Evolutionary conservation across 2,329 filamentous ascomycete species (phyloP), one percentile per base, ranked within the genome.

Genomic region (Acrocalymma vagum): DNA sequence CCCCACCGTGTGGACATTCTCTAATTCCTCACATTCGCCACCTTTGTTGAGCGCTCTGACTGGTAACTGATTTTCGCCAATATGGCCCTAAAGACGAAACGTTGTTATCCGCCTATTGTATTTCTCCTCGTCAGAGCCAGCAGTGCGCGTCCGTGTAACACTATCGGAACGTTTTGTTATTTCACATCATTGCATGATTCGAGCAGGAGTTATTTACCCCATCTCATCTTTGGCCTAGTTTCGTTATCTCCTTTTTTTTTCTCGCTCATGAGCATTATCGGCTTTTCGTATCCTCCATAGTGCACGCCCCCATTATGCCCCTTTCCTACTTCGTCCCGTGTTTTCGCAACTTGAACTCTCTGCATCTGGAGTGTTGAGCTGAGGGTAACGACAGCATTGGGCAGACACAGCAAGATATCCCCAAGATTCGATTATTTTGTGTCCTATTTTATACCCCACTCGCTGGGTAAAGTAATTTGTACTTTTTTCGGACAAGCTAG

Each of bases 351-450:
- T 44, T 46, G 25, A 26, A 29, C 17, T 34, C 29, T 40, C 41
- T 51, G 51, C 50, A 53, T 44, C 20, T 48, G 40, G 46, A 45
- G 37, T 42, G 32, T 33, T 42, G 37, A 46, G 44, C 43, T 42
- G 30, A 41, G 41, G 45, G 38, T 29, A 38, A 36, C 31, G 36
- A 38, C 43, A 39, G 42, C 42, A 42, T 52, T 45, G 41, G 49
- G 44, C 42, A 45, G 49, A 39, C 39, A 50, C 33, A 31, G 47
- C 32, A 40, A 43, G 34, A 50, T 53, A 55, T 55, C 48, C 52
- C 40, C 48, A 44, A 29, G 26, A 43, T 47, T 43, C 39, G 37
- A 44, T 20, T 37, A 30, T 32, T 26, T 33, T 30, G 29, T 34
- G 41, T 40, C 34, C 36, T 43, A 36, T 35, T 29, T 23, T 37